Evolutionary conservation across 2,329 filamentous ascomycete genomes (phyloP), one percentile per base, ranked within the genome.

Genomic region (Thermothelomyces thermophilus): DNA sequence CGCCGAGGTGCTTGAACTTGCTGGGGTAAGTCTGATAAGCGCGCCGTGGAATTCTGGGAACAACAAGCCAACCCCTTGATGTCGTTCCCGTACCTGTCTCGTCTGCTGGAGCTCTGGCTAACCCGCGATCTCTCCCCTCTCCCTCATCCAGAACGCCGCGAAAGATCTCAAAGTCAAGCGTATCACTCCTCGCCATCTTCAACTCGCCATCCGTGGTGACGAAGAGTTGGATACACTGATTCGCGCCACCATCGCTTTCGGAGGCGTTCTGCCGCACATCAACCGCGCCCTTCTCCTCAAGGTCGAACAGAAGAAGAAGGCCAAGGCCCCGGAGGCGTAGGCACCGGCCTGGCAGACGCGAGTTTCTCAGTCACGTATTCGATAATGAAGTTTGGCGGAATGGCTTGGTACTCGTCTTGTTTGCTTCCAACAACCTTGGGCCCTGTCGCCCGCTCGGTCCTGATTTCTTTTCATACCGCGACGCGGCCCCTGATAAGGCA

Each of bases 141-240:
- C 24, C 9, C 24, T n/a, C 5, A 26, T 37, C 14, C 63, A 85
- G 81, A 98, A 98, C 70, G 93, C 93, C 47, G 93, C 93, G 71
- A 97, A 97, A 80, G 93, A 98, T 71, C 86, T 97, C 67, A 98
- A 97, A 75, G 93, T 97, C 75, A 98, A 97, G 84, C 93, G 93
- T 73, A 98, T 98, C 72, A 97, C 91, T 11, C 93, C 93, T 50
- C 90, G 93, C 70, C 93, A 98, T 71, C 76, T 98, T 58, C 93
- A 98, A 72, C 87, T 98, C 56, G 93, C 93, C 63, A 98, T 98
- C 67, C 90, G 93, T 65, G 93, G 93, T 66, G 93, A 98, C 70
- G 93, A 98, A 74, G 93, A 98, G 73, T 79, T 98, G 62, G 93
- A 98, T 70, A 97, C 90, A 20, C 79, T 98, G 51, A 97, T 98